Percentiles rank a stretch among this genome's conserved stretches.
These are phyloP conservation scores for Trichocomaceae sp. DNA, from an alignment of 2,329 filamentous ascomycete species.

Conservation along the genomic window DNA sequence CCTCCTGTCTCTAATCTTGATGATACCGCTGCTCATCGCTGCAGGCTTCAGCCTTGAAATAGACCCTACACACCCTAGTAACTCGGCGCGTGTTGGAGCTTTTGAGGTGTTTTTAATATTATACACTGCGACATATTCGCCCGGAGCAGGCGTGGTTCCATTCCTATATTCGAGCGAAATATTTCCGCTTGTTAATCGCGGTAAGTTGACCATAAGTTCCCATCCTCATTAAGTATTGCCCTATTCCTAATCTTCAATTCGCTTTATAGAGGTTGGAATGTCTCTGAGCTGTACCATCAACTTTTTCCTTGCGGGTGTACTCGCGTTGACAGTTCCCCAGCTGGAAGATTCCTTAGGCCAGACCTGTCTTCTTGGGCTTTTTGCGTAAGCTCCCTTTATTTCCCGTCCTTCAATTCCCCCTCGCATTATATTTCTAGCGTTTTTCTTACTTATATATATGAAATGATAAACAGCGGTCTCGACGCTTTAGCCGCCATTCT, in stretches of 20 bases:
- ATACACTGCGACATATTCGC: constrained; percentile 13
- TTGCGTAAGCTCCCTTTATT: constrained; percentile 12
- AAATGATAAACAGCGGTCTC: constrained; percentile 5
- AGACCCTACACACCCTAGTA: background rate
- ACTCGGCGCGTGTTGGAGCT: constrained; percentile 2
- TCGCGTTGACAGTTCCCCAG: constrained; percentile 13
- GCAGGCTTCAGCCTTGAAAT: constrained; percentile 14
- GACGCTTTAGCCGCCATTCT: constrained; percentile 13
- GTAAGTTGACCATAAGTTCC: background rate
- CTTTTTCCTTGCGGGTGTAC: constrained; percentile 10
- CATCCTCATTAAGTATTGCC: background rate
- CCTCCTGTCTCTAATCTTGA: constrained; percentile 15
- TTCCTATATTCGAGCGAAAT: constrained; percentile 15
- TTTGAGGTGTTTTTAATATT: constrained; percentile 11
- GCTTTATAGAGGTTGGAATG: constrained; percentile 14
- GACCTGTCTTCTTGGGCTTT: constrained; percentile 12
- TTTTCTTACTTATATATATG: background rate
- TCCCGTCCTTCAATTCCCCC: background rate
- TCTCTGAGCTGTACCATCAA: constrained; percentile 13
- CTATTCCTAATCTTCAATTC: background rate
- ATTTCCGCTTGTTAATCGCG: constrained; percentile 13
- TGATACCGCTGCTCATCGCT: constrained; percentile 17
- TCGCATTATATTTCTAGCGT: background rate
- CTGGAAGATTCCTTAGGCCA: constrained; percentile 7
- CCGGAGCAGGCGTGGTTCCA: constrained; percentile 12